Evolutionary conservation across 192 early-diverging fungal species (phyloP).

Genomic region (Phlyctochytrium arcticum): DNA sequence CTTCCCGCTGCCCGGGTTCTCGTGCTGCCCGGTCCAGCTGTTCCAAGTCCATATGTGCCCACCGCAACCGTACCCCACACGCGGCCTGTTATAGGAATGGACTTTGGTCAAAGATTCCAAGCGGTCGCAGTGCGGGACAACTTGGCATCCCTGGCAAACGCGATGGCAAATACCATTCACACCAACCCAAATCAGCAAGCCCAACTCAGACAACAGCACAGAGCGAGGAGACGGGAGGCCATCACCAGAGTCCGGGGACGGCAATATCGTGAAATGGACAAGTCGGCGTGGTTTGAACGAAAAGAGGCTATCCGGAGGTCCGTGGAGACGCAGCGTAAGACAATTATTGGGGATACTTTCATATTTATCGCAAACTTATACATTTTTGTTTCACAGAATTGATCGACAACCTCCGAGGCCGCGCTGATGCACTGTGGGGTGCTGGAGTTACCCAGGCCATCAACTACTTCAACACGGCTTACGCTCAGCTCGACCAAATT

Average conservation of each 20-base stretch:
- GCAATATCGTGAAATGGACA: background rate
- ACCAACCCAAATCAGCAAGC: background rate
- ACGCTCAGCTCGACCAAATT: background rate
- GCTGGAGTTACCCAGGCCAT: background rate
- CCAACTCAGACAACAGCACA: background rate
- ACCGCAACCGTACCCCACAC: background rate
- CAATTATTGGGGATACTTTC: background rate
- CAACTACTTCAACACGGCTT: background rate
- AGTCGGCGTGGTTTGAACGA: background rate
- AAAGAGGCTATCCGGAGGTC: background rate
- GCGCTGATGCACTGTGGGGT: background rate
- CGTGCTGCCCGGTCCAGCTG: background rate
- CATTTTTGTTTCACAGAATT: background rate
- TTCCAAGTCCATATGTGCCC: background rate
- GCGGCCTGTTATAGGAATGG: background rate
- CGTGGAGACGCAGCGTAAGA: background rate
- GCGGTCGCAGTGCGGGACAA: background rate
- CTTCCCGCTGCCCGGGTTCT: background rate
- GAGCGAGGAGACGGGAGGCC: background rate
- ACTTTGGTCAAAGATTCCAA: background rate
- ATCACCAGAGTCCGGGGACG: background rate
- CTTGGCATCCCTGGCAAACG: background rate
- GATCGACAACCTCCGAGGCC: constrained; percentile 1
- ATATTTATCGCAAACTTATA: no score
- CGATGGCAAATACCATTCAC: background rate